Conservation (phyloP, 192 early-diverging fungal species). For the Umbelopsis sp. region DNA sequence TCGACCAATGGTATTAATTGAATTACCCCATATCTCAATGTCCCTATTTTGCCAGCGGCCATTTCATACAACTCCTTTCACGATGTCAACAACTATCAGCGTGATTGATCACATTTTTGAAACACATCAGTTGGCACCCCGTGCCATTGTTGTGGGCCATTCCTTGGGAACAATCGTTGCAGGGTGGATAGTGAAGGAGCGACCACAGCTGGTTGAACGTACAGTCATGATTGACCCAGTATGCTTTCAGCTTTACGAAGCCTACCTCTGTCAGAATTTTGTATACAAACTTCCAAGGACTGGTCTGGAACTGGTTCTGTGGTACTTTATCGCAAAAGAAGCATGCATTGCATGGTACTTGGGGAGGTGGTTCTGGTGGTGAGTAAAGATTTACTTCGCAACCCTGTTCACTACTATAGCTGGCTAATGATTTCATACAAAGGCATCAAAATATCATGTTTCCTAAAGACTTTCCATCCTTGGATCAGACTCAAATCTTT, state of each 20-base stretch:
- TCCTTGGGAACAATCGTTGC: constrained; percentile 25
- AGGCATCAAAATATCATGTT: constrained; percentile 30
- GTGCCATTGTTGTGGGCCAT: constrained; percentile 16
- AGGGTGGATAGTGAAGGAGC: constrained; percentile 20
- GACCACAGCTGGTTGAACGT: constrained; percentile 9
- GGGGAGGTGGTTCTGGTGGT: constrained; percentile 30
- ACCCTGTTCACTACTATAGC: background rate
- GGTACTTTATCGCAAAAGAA: constrained; percentile 24
- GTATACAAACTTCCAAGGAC: constrained; percentile 20
- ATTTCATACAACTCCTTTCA: constrained; percentile 7
- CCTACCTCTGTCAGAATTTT: constrained; percentile 28
- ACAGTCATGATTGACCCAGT: constrained; percentile 25
- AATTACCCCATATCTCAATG: constrained; percentile 27
- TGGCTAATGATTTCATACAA: background rate
- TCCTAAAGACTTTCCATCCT: constrained; percentile 12
- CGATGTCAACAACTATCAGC: constrained; percentile 5
- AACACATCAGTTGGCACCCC: background rate
- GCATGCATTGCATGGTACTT: constrained; percentile 24
- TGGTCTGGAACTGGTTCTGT: constrained; percentile 13
- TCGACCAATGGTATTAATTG: constrained; percentile 20
- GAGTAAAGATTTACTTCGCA: background rate
- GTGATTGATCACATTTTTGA: constrained; percentile 14
- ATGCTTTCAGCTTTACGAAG: constrained; percentile 27
- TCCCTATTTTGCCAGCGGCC: constrained; percentile 10
- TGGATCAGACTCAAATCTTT: constrained; percentile 14